Percentiles rank a stretch among this genome's conserved stretches.
Conservation (phyloP, 495 filamentous ascomycete species). For the Neurospora discreta region DNA sequence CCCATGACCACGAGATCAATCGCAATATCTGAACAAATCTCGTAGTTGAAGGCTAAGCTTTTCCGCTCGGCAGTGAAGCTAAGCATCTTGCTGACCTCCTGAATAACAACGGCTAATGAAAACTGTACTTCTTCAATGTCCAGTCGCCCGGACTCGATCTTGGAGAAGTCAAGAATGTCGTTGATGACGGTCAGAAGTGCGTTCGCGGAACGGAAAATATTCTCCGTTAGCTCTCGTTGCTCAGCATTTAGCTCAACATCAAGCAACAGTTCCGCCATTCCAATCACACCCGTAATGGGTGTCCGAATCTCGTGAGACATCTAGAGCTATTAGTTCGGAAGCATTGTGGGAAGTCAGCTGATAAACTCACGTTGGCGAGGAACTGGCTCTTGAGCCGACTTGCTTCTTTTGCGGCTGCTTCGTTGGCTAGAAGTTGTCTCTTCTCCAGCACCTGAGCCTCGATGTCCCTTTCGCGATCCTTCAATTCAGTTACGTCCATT, state of each 20-base stretch:
- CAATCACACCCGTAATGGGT: slow-evolving; percentile 54
- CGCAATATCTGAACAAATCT: slow-evolving; percentile 31
- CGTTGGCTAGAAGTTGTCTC: slow-evolving; percentile 48
- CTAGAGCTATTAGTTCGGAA: slow-evolving; percentile 16
- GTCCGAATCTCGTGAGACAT: slow-evolving; percentile 91
- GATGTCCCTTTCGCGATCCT: slow-evolving; percentile 44
- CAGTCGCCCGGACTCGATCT: slow-evolving; percentile 66
- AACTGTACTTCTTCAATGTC: slow-evolving; percentile 75
- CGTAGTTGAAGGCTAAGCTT: slow-evolving; percentile 42
- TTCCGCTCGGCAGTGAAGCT: slow-evolving; percentile 48
- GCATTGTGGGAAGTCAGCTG: background rate
- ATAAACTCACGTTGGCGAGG: slow-evolving; percentile 41
- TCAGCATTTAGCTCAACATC: slow-evolving; percentile 56
- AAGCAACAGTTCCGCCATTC: slow-evolving; percentile 58
- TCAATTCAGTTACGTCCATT: slow-evolving; percentile 59
- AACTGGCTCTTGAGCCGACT: slow-evolving; percentile 59
- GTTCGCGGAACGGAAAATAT: slow-evolving; percentile 71
- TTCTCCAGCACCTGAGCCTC: slow-evolving; percentile 51
- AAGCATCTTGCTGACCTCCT: slow-evolving; percentile 58
- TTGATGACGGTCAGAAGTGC: slow-evolving; percentile 81
- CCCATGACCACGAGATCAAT: slow-evolving; percentile 48
- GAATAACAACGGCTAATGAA: slow-evolving; percentile 58
- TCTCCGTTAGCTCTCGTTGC: slow-evolving; percentile 63
- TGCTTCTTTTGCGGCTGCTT: slow-evolving; percentile 57
- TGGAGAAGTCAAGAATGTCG: slow-evolving; percentile 81